Evolutionary conservation across 2,329 filamentous ascomycete species (phyloP).

Genomic region (Cladosporium sp.): DNA sequence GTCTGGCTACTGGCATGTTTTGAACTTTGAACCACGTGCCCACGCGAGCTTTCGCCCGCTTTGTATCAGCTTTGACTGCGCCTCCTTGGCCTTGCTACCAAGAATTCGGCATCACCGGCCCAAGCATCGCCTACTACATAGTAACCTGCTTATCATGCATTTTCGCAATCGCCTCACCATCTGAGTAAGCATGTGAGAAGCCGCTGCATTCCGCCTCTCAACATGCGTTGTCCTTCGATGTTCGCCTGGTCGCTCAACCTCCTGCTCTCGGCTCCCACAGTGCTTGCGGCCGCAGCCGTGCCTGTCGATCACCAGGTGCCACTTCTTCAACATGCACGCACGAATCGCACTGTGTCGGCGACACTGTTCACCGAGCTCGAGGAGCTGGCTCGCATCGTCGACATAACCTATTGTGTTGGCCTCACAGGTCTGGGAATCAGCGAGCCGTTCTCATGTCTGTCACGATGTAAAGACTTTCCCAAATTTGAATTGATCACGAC

Average conservation of each 20-base stretch:
- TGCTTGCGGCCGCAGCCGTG: conserved; percentile 12
- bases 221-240: background rate
- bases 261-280: background rate
- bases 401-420: conserved; percentile 92
- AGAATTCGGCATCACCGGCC: background rate
- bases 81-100: conserved; percentile 4
- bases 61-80: background rate
- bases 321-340: conserved; percentile 25
- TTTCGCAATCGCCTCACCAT: background rate
- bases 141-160: conserved; percentile 5
- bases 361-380: conserved; percentile 78
- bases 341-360: conserved; percentile 48
- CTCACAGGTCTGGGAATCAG: conserved; percentile 76
- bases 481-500: conserved; percentile 73
- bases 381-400: conserved; percentile 83
- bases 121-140: background rate
- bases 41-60: background rate
- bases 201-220: background rate
- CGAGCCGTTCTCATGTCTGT: conserved; percentile 79
- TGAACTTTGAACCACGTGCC: background rate
- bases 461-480: conserved; percentile 79
- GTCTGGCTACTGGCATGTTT: background rate
- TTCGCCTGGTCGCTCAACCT: background rate
- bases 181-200: conserved; percentile 4
- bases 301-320: conserved; percentile 26